phyloP scores from a whole-genome alignment of 2,329 filamentous ascomycete genomes.

The Boeremia lycopersici region DNA sequence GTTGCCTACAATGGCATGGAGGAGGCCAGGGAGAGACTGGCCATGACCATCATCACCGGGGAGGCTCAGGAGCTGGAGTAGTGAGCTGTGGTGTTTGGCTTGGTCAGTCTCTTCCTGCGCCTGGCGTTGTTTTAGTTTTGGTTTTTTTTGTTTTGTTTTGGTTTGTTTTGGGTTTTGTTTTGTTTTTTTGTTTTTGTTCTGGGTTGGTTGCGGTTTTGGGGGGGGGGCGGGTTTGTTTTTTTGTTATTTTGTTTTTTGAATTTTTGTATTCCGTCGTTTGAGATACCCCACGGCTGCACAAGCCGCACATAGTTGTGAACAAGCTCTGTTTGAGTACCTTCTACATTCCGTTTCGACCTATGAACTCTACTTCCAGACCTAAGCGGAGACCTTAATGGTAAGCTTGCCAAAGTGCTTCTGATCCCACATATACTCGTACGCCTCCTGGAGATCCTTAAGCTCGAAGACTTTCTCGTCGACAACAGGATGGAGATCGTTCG shows the following conservation, averaged over 20 bases:
- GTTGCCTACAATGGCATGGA: constrained; percentile 63
- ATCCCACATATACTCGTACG: constrained; percentile 56
- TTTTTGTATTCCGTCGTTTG: neutral
- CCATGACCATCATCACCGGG: constrained; percentile 68
- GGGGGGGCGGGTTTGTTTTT: no score
- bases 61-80: constrained; percentile 31
- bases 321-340: neutral
- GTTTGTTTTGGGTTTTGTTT: neutral
- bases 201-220: no score
- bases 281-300: constrained; percentile 10
- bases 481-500: constrained; percentile 63
- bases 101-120: no score
- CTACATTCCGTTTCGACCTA: neutral
- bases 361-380: neutral
- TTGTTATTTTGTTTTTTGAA: neutral
- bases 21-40: constrained; percentile 66
- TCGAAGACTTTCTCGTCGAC: constrained; percentile 64
- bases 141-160: constrained; percentile 1
- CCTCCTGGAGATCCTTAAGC: constrained; percentile 58
- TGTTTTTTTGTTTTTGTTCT: no score
- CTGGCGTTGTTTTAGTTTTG: neutral
- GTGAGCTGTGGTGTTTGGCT: constrained; percentile 13
- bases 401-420: constrained; percentile 54
- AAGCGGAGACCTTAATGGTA: constrained; percentile 36
- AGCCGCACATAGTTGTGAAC: constrained; percentile 1